Evolutionary conservation across 805 yeast species (phyloP), one percentile per base, ranked within the genome.

Genomic region (Pichia thaimueangensis): DNA sequence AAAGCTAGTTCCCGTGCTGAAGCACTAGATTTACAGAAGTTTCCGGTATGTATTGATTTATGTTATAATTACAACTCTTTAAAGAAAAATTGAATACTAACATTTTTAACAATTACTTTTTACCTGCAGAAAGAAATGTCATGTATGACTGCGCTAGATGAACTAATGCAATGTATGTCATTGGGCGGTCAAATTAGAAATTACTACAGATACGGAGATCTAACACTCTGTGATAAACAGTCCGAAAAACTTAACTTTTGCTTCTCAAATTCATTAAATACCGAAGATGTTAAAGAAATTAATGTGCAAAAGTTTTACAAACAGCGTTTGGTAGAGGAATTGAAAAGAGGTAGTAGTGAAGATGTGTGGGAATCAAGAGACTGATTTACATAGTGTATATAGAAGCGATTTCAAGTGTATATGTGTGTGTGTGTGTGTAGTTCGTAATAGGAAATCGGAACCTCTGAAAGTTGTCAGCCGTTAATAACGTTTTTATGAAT

Each of bases 131-230:
- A 53, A 44, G 67, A 63, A 41, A 55, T 82, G 88, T 73, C 76
- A 39, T 82, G 91, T 56, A 69, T 81, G 41, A 86, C 91, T 34
- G 93, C 93, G 1, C 81, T 89, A 62, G 95, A 89, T 60, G 95
- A 87, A 56, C 68, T 89, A 19, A 72, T 88, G 35, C 80, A 77
- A 36, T 91, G 97, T 59, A 87, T 85, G 64, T 85, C 97, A 0
- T 57, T 89, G 3, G 97, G 96, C 3, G 97, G 97, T 0, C 96
- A 89, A 57, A 65, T 86, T 17, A 75, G 94, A 47, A 75, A 83
- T 62, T 83, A 84, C 55, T 91, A 89, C 58, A 68, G 97, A 42
- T 83, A 78, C 56, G 97, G 97, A 3, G 77, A 80, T 33, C 71
- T 86, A 53, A 78, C 80, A 39, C 67, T 76, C 47, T 91, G 97